Base-by-base conservation (phyloP, 1,139 yeast species). In the Candida dubliniensis region DNA sequence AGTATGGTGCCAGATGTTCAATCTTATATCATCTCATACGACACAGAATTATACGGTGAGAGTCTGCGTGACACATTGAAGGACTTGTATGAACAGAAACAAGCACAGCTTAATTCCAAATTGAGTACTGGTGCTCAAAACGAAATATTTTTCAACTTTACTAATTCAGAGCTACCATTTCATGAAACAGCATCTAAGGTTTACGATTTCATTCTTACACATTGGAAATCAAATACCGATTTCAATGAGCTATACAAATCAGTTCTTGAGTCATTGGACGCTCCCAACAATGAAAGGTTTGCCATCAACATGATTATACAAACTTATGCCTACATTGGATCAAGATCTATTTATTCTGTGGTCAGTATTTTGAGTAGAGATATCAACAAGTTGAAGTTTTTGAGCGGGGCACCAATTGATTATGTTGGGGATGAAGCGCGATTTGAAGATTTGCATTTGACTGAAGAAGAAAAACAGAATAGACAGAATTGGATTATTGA, bases 261-360 rank as follows among this genome's bases (percentile, higher is more conserved):
- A 34, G 61, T 69, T 2, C 48, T 62, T 25, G 64, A 64, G 2
- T 38, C 38, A 10, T 18, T 35, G 2, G 37, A 38, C 8, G 29
- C 26, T 1, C 58, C 69, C 18, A 57, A 69, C 45, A 57, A 59
- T 49, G 79, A 52, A 69, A 76, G 52, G 63, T 76, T 83, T 47
- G 61, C 81, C 34, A 71, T 85, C 35, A 79, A 85, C 31, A 67
- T 87, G 25, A 65, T 90, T 23, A 74, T 85, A 52, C 91, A 88
- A 57, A 75, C 87, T 0, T 75, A 89, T 45, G 87, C 95, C 39
- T 84, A 82, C 56, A 82, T 90, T 48, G 97, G 98, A 24, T 85
- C 89, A 38, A 79, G 98, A 59, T 90, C 98, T 0, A 77, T 91
- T 38, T 87, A 96, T 23, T 96, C 95, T 46, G 90, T 90, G 34